A percentile compares a stretch with the other conserved stretches of the same genome.
Evolutionary conservation across 2,329 filamentous ascomycete species (phyloP).

Genomic region (Hypoxylon sp.): DNA sequence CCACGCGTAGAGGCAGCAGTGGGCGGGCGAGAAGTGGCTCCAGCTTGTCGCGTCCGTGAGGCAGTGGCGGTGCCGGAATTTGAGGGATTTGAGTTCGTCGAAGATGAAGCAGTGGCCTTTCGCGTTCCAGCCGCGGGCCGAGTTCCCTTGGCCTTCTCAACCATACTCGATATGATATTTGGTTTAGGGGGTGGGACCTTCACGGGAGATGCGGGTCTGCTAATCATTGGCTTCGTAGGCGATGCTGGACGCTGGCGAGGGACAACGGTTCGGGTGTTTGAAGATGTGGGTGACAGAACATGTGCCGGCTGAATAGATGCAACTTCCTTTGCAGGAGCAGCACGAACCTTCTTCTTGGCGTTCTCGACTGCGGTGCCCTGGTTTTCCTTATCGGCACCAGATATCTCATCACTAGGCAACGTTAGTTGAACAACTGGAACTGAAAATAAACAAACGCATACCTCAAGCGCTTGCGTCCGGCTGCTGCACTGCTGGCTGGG

Average conservation of each 20-base stretch:
- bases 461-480: slow-evolving; percentile 67
- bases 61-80: slow-evolving; percentile 48
- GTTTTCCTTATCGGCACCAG: slow-evolving; percentile 83
- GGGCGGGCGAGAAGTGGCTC: slow-evolving; percentile 57
- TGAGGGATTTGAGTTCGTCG: slow-evolving; percentile 59
- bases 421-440: slow-evolving; percentile 44
- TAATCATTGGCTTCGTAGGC: slow-evolving; percentile 70
- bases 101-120: slow-evolving; percentile 64
- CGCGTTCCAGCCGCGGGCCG: slow-evolving; percentile 63
- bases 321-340: slow-evolving; percentile 58
- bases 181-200: slow-evolving; percentile 60
- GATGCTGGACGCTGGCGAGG: slow-evolving; percentile 66
- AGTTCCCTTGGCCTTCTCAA: slow-evolving; percentile 72
- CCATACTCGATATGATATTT: slow-evolving; percentile 69
- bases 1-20: slow-evolving; percentile 63
- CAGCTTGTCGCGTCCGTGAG: slow-evolving; percentile 56
- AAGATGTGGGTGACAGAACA: slow-evolving; percentile 85
- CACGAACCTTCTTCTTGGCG: slow-evolving; percentile 77
- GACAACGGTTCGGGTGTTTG: slow-evolving; percentile 79
- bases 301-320: slow-evolving; percentile 65
- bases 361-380: slow-evolving; percentile 71
- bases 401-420: slow-evolving; percentile 71
- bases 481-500: slow-evolving; percentile 49
- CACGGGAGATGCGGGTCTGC: slow-evolving; percentile 54
- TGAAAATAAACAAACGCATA: slow-evolving; percentile 54